Evolutionary conservation across 352 stramenopile species (phyloP), one percentile per base, ranked within the genome.

Genomic region (Bremia lactucae): DNA sequence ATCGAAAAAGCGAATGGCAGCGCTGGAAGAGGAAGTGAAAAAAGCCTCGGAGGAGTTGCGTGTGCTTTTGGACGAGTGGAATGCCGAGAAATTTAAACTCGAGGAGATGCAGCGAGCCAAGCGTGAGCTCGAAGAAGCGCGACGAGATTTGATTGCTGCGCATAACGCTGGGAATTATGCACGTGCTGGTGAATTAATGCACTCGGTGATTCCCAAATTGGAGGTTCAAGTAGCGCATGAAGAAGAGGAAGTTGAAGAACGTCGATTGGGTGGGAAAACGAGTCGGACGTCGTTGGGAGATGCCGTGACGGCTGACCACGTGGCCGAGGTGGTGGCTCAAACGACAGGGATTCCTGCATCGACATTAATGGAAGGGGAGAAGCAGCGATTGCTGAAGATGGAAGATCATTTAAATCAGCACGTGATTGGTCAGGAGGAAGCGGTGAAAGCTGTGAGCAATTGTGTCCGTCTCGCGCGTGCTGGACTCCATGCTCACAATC

Each of bases 361-460:
- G 6, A 98, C 95, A 25, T 49, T 98, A 21, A 72, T 98, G 61
- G 74, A 96, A 53, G 88, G 76, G n/a, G 95, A 99, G 60, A 94
- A 94, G 48, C 72, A 97, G 47, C 89, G 94, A 13, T 78, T 99
- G 28, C 61, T 98, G 11, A 71, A 83, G 34, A 95, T 99, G 72
- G 87, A 94, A 46, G 78, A 96, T 9, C 78, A 86, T 39, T 63
- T 99, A n/a, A 78, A 77, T 34, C 49, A 92, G 45, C 75, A 89
- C 28, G 90, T 98, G 3, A 81, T 97, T 29, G 90, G 90, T 21
- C 89, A 97, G 59, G 52, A 89, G 31, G 62, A 93, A 19, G 95
- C 95, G 11, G 82, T 97, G 8, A 77, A 81, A 39, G 83, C 84
- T 14, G 88, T 98, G 8, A 82, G 84, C 40, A 71, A 96, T 48